A percentile compares a stretch with the other conserved stretches of the same genome.
These are phyloP conservation scores for Fusarium robinianum DNA, from an alignment of 2,329 filamentous ascomycete species.

Conservation along the genomic window DNA sequence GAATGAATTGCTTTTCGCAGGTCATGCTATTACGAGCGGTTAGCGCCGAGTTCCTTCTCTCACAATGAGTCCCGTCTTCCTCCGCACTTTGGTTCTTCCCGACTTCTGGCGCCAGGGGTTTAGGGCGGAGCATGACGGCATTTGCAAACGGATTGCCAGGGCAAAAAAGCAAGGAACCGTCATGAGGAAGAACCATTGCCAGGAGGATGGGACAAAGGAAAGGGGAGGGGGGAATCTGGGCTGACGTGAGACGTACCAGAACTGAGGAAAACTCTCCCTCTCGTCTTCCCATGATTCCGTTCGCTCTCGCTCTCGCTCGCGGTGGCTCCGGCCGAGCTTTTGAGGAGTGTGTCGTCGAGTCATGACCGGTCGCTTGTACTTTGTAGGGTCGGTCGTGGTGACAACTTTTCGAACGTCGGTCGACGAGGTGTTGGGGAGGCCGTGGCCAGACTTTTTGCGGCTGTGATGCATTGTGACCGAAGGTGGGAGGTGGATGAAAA, in stretches of 20 bases:
- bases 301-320: constrained; percentile 56
- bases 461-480: constrained; percentile 56
- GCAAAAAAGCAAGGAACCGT: constrained; percentile 25
- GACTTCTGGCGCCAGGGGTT: constrained; percentile 13
- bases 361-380: constrained; percentile 54
- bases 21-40: constrained; percentile 56
- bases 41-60: not conserved
- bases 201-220: constrained; percentile 12
- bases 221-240: constrained; percentile 5
- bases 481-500: constrained; percentile 3
- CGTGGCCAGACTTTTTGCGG: constrained; percentile 61
- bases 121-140: constrained; percentile 25
- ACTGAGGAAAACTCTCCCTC: constrained; percentile 67
- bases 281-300: constrained; percentile 61
- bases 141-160: constrained; percentile 14
- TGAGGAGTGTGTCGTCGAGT: constrained; percentile 52
- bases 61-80: not conserved
- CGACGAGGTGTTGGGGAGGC: constrained; percentile 55
- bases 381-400: constrained; percentile 50
- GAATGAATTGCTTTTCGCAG: constrained; percentile 68
- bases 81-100: not conserved
- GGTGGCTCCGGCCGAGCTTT: constrained; percentile 56
- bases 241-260: constrained; percentile 56
- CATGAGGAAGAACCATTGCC: constrained; percentile 12
- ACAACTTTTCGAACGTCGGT: constrained; percentile 60